phyloP scores from a whole-genome alignment of 1,139 yeast genomes.

The Debaryomycetaceae sp. region DNA sequence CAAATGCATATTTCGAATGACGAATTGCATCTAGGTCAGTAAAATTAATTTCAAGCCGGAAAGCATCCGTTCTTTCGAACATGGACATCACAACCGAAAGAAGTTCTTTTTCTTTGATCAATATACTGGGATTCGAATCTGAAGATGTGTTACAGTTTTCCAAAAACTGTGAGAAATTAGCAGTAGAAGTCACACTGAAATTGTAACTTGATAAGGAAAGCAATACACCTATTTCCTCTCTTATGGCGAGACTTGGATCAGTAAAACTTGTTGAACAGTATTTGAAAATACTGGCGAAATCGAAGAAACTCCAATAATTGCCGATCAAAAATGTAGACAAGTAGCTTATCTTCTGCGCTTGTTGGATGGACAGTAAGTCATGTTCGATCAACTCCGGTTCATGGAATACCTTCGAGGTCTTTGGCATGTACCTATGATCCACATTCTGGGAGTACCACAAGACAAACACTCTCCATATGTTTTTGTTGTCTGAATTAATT shows the following conservation, averaged over 20 bases:
- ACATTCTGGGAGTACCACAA: conserved; percentile 70
- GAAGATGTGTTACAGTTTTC: conserved; percentile 24
- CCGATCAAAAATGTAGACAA: conserved; percentile 54
- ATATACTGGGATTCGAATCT: not conserved
- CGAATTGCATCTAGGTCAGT: not conserved
- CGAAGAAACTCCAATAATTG: conserved; percentile 56
- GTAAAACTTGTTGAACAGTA: conserved; percentile 46
- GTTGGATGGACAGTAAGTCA: conserved; percentile 64
- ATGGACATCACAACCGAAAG: not conserved
- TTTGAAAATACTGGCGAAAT: conserved; percentile 45
- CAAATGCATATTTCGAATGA: not conserved
- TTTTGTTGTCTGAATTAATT: conserved; percentile 71
- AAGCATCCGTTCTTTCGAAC: not conserved
- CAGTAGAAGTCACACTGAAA: conserved; percentile 49
- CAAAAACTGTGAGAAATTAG: conserved; percentile 43
- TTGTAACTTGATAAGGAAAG: conserved; percentile 55
- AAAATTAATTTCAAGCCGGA: not conserved
- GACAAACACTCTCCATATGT: conserved; percentile 74
- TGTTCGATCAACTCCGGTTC: conserved; percentile 47
- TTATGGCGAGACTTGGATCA: conserved; percentile 74
- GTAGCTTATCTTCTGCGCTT: conserved; percentile 61
- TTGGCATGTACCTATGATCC: conserved; percentile 66
- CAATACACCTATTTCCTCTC: conserved; percentile 68
- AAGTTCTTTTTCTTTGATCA: not conserved
- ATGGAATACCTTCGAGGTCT: conserved; percentile 45